Percentiles rank a stretch among this genome's conserved stretches.
phyloP scores from a whole-genome alignment of 768 basidiomycete genomes.

The Trichaptum fuscoviolaceum region DNA sequence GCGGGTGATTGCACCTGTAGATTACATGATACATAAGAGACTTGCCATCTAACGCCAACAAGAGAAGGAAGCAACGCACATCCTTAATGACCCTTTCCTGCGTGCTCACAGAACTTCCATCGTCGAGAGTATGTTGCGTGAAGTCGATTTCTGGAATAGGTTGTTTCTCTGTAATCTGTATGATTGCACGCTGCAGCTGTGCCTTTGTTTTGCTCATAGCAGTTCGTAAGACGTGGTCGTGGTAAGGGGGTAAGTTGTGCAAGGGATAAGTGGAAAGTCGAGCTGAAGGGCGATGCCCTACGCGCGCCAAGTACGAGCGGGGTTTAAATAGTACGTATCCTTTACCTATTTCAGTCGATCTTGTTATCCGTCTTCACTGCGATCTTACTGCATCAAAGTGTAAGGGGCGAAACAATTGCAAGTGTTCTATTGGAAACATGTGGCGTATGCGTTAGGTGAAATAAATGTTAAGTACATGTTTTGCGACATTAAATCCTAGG shows the following conservation, averaged over 20 bases:
- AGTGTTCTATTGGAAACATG: neutral
- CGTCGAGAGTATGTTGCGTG: constrained; percentile 88
- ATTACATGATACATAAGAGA: constrained; percentile 3
- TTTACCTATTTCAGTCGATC: neutral
- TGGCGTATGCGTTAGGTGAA: constrained; percentile 46
- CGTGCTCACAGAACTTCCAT: constrained; percentile 86
- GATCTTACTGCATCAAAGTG: neutral
- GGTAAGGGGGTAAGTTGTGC: neutral
- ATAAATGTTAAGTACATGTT: constrained; percentile 73
- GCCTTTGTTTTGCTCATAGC: constrained; percentile 1
- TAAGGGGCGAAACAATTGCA: neutral
- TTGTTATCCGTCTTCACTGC: too few relatives aligned
- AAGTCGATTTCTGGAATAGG: constrained; percentile 71
- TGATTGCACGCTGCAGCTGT: constrained; percentile 2
- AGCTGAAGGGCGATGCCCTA: neutral
- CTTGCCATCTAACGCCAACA: neutral
- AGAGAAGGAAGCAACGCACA: constrained; percentile 40
- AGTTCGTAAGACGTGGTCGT: neutral
- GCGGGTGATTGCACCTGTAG: constrained; percentile 95
- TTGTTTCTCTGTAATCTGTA: constrained; percentile 28
- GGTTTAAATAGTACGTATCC: neutral
- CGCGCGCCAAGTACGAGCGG: neutral
- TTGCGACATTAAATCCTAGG: constrained; percentile 87
- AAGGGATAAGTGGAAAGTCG: neutral
- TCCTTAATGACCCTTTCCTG: constrained; percentile 96